Conservation (phyloP, 306 rosid genomes). For the Cucurbita maxima region DNA sequence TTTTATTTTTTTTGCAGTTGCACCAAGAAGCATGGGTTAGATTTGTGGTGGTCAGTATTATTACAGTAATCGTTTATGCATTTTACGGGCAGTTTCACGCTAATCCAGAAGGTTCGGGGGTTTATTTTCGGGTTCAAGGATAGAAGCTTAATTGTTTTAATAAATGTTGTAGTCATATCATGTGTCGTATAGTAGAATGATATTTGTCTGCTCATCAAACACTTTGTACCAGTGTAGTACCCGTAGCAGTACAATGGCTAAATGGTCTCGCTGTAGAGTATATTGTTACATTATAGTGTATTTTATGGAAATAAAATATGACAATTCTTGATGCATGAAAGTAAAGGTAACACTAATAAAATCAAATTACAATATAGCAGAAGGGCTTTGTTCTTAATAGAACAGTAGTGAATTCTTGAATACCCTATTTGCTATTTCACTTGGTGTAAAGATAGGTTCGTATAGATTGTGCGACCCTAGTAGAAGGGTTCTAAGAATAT, state of each 20-base stretch:
- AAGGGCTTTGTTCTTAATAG: too few species aligned
- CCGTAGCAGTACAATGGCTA: background rate
- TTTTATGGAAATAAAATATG: background rate
- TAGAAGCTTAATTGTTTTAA: background rate
- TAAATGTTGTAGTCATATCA: background rate
- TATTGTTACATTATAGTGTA: background rate
- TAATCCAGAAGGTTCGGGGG: slow-evolving; percentile 35
- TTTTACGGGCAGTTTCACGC: slow-evolving; percentile 87
- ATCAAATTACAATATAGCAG: background rate
- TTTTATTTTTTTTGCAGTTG: slow-evolving; percentile 33
- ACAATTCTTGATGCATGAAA: background rate
- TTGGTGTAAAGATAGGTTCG: too few species aligned
- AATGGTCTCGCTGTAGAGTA: background rate
- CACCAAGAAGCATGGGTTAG: slow-evolving; percentile 90
- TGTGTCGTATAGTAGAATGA: background rate
- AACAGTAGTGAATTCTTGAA: too few species aligned
- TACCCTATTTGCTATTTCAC: too few species aligned
- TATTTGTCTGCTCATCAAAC: background rate
- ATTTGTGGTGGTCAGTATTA: slow-evolving; percentile 48
- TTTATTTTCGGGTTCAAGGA: slow-evolving; percentile 32
- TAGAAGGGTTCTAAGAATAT: too few species aligned
- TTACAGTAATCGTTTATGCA: slow-evolving; percentile 59
- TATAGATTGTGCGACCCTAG: too few species aligned
- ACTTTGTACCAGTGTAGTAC: background rate
- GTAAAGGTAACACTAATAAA: background rate